A percentile compares a stretch with the other conserved stretches of the same genome.
These are phyloP conservation scores for Trametes cubensis DNA, from an alignment of 768 basidiomycete genomes.

Conservation along the genomic window DNA sequence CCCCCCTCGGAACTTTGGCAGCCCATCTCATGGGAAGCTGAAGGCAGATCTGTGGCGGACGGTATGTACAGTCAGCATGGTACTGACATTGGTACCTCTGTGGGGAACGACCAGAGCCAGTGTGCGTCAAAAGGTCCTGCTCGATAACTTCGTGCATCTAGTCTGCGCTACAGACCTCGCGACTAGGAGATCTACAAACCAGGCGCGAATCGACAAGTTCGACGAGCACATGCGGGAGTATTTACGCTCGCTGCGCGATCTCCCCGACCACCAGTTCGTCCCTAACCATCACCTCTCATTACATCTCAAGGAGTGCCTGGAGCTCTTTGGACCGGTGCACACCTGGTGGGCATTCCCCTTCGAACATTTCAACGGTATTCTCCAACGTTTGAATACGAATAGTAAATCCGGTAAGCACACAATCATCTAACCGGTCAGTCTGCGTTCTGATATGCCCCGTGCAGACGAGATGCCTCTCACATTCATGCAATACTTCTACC, in stretches of 20 bases:
- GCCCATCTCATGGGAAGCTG: conserved; percentile 21
- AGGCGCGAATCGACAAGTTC: conserved; percentile 6
- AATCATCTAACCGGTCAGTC: no score
- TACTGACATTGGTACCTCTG: conserved; percentile 39
- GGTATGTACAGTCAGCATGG: conserved; percentile 37
- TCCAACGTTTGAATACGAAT: conserved; percentile 34
- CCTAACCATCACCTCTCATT: conserved; percentile 39
- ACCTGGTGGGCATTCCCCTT: conserved; percentile 33
- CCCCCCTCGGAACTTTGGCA: conserved; percentile 22
- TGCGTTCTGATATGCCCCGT: no score
- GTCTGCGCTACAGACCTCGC: conserved; percentile 28
- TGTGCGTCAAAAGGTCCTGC: conserved; percentile 8
- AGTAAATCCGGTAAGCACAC: no score
- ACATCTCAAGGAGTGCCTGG: conserved; percentile 35
- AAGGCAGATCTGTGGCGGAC: conserved; percentile 36
- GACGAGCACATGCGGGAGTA: conserved; percentile 26
- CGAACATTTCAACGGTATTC: conserved; percentile 34
- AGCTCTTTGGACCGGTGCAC: conserved; percentile 36
- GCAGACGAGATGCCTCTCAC: no score
- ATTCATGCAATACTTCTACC: no score
- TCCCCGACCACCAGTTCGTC: conserved; percentile 33
- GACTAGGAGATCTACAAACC: conserved; percentile 17
- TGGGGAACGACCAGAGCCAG: conserved; percentile 33
- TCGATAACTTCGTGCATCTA: conserved; percentile 37
- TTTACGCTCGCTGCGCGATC: conserved; percentile 14